Conservation (phyloP, 2,329 filamentous ascomycete genomes). For the Sphaerulina musiva region DNA sequence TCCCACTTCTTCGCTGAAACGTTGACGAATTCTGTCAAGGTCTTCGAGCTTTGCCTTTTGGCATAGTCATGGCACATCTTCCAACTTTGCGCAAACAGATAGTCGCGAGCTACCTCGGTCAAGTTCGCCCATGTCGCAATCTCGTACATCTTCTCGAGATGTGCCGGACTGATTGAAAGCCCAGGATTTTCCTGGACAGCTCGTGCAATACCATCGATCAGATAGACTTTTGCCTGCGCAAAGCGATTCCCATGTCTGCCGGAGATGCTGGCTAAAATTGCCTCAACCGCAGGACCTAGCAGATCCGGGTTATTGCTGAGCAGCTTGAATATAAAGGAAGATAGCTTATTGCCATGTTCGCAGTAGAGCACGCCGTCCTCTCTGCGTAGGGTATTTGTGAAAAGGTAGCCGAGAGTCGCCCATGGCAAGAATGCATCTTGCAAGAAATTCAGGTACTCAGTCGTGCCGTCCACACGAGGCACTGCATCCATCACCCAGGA, state of each 20-base stretch:
- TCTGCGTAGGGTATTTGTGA: constrained; percentile 36
- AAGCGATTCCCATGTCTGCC: constrained; percentile 33
- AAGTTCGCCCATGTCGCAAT: constrained; percentile 34
- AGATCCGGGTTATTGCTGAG: constrained; percentile 21
- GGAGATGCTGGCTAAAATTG: constrained; percentile 31
- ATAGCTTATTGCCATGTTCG: constrained; percentile 38
- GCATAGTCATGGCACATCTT: constrained; percentile 21
- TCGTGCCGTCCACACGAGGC: constrained; percentile 20
- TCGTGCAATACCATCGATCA: constrained; percentile 39
- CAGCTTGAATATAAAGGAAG: constrained; percentile 33
- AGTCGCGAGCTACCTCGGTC: constrained; percentile 41
- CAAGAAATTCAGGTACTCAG: constrained; percentile 35
- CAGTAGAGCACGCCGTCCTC: constrained; percentile 32
- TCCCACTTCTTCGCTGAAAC: constrained; percentile 11
- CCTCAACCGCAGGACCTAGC: constrained; percentile 23
- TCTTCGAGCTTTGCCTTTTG: not conserved
- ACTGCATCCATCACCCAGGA: constrained; percentile 39
- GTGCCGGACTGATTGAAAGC: constrained; percentile 15
- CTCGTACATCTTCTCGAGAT: constrained; percentile 25
- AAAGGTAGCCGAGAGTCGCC: constrained; percentile 42
- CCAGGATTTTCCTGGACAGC: constrained; percentile 27
- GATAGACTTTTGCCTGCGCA: constrained; percentile 38
- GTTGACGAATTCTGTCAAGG: not conserved
- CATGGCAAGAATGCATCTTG: constrained; percentile 41
- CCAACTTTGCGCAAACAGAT: constrained; percentile 29